These are phyloP conservation scores for Saccharum spontaneum DNA, from an alignment of 176 grass and related monocot genomes.

Conservation along the genomic window DNA sequence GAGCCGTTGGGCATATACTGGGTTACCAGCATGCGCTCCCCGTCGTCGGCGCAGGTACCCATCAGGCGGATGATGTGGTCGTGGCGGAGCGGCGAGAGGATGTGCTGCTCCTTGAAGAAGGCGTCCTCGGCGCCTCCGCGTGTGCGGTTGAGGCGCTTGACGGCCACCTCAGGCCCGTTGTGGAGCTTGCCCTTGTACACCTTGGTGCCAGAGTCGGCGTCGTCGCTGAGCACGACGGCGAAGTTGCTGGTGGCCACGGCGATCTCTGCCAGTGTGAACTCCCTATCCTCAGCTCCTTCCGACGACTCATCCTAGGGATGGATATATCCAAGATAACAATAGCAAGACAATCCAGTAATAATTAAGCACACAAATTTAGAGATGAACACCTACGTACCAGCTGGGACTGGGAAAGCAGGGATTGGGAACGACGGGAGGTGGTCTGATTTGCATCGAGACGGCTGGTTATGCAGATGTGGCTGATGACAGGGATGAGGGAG, in stretches of 20 bases:
- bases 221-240: neutral
- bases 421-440: too few species aligned
- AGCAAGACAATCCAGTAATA: too few species aligned
- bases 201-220: neutral
- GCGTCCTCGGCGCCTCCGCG: neutral
- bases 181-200: neutral
- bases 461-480: too few species aligned
- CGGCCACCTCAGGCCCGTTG: neutral
- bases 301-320: too few species aligned
- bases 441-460: too few species aligned
- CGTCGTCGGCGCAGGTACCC: neutral
- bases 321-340: too few species aligned
- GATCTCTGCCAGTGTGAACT: neutral
- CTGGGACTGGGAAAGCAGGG: too few species aligned
- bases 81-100: neutral
- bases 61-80: neutral
- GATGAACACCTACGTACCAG: too few species aligned
- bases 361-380: too few species aligned
- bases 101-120: neutral
- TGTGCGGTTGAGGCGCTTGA: neutral
- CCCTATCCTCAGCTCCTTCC: too few species aligned
- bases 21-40: neutral
- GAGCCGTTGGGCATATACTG: neutral
- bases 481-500: too few species aligned
- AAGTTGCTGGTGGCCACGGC: neutral